Evolutionary conservation across 2,329 filamentous ascomycete species (phyloP).

Genomic region (Microcyclospora pomicola): DNA sequence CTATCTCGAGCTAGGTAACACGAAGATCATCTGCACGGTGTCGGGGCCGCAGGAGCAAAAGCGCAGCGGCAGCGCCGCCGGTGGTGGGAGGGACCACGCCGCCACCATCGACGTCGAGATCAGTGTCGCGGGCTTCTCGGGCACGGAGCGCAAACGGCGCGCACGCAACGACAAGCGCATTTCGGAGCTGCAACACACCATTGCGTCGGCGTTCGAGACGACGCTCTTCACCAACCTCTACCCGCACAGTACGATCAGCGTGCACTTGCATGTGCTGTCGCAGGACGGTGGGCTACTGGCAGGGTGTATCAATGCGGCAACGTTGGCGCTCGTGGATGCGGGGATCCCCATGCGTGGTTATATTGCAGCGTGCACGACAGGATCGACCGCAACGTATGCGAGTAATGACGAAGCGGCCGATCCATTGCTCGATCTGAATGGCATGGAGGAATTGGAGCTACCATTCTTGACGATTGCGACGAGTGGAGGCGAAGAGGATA

Average conservation of each 20-base stretch:
- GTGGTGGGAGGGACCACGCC: constrained; percentile 25
- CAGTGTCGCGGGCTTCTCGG: constrained; percentile 74
- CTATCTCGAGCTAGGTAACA: constrained; percentile 95
- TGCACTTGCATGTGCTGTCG: constrained; percentile 75
- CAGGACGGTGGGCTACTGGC: constrained; percentile 85
- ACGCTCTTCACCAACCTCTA: constrained; percentile 78
- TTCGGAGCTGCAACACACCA: constrained; percentile 65
- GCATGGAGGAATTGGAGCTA: constrained; percentile 70
- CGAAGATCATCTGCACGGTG: constrained; percentile 87
- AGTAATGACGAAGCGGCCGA: constrained; percentile 56
- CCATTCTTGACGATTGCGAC: constrained; percentile 81
- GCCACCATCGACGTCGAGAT: constrained; percentile 70
- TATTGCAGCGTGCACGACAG: constrained; percentile 75
- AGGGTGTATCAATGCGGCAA: constrained; percentile 79
- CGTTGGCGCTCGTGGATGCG: constrained; percentile 83
- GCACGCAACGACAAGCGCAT: constrained; percentile 70
- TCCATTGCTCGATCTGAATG: constrained; percentile 67
- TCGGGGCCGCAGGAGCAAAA: constrained; percentile 66
- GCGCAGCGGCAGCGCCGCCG: constrained; percentile 25
- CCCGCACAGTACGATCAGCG: constrained; percentile 69
- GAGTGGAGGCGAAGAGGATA: constrained; percentile 36
- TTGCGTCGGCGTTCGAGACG: constrained; percentile 61
- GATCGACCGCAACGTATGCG: constrained; percentile 55
- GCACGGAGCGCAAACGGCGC: constrained; percentile 68
- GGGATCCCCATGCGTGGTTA: constrained; percentile 93